Percentiles rank a stretch among this genome's conserved stretches.
Conservation (phyloP, 192 early-diverging fungal genomes). For the Globomyces pollinis-pini region DNA sequence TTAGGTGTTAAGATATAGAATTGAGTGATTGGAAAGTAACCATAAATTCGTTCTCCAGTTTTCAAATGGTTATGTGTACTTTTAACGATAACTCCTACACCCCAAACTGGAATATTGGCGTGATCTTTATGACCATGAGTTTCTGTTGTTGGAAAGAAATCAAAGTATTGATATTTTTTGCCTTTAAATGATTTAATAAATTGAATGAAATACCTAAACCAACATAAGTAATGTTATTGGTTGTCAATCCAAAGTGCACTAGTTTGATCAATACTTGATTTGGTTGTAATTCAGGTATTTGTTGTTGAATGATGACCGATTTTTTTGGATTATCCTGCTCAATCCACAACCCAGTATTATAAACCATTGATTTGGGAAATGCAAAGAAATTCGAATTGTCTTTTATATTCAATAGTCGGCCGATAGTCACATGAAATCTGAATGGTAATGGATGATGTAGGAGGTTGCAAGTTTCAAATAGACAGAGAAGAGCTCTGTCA, state of each 20-base stretch:
- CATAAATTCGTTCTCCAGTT: conserved; percentile 29
- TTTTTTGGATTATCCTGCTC: not conserved
- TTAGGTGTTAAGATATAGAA: not conserved
- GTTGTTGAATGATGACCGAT: not conserved
- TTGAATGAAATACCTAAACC: conserved; percentile 15
- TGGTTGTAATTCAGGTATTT: not conserved
- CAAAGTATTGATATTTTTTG: conserved; percentile 22
- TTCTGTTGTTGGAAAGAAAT: conserved; percentile 36
- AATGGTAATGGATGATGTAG: no score
- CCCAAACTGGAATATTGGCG: conserved; percentile 30
- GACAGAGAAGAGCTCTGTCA: no score
- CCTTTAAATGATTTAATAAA: no score
- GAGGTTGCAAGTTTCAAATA: no score
- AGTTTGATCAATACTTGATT: conserved; percentile 23
- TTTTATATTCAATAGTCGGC: no score
- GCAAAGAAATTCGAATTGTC: no score
- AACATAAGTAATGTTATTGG: conserved; percentile 38
- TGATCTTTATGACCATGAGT: conserved; percentile 8
- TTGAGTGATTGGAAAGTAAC: conserved; percentile 29
- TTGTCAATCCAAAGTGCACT: conserved; percentile 25
- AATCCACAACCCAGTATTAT: no score
- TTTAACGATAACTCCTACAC: conserved; percentile 20
- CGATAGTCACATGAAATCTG: no score
- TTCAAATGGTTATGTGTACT: conserved; percentile 5
- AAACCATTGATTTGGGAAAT: no score